Conservation (phyloP, 208 protist genomes). For the Leishmania braziliensis region DNA sequence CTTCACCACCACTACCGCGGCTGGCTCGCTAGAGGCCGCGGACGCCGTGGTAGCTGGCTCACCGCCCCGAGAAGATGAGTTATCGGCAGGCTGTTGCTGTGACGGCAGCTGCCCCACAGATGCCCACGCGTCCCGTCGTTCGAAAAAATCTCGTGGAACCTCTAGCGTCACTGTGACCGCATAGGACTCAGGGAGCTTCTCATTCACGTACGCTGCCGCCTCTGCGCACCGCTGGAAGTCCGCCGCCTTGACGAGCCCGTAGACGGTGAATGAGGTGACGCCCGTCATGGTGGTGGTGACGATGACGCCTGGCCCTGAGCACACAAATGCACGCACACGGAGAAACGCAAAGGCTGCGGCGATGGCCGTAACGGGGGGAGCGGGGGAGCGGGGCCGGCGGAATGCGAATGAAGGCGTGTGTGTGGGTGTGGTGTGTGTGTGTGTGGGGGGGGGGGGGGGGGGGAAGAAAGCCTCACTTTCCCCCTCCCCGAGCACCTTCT, state of each 20-base stretch:
- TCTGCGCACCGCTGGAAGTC: slow-evolving; percentile 80
- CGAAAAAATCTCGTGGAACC: slow-evolving; percentile 66
- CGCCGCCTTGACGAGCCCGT: slow-evolving; percentile 56
- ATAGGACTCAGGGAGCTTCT: slow-evolving; percentile 50
- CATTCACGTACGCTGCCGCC: slow-evolving; percentile 66
- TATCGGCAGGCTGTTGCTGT: not conserved
- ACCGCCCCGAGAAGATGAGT: not conserved
- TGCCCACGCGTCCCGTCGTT: slow-evolving; percentile 38
- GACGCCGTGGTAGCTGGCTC: not conserved
- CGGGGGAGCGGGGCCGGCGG: not conserved
- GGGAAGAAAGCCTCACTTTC: too few relatives aligned
- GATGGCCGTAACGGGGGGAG: not conserved
- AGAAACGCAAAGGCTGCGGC: not conserved
- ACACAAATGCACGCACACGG: not conserved
- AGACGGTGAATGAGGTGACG: slow-evolving; percentile 41
- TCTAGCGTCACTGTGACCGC: slow-evolving; percentile 59
- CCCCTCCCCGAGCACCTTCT: too few relatives aligned
- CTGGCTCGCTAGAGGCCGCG: not conserved
- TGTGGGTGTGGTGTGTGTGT: not conserved
- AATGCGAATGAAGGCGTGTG: not conserved
- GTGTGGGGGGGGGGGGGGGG: too few relatives aligned
- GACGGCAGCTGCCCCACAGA: not conserved
- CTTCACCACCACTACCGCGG: slow-evolving; percentile 34
- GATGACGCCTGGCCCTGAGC: not conserved
- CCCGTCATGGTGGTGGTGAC: not conserved